Evolutionary conservation across 2,329 filamentous ascomycete species (phyloP).

Genomic region (Cladosporium velox): DNA sequence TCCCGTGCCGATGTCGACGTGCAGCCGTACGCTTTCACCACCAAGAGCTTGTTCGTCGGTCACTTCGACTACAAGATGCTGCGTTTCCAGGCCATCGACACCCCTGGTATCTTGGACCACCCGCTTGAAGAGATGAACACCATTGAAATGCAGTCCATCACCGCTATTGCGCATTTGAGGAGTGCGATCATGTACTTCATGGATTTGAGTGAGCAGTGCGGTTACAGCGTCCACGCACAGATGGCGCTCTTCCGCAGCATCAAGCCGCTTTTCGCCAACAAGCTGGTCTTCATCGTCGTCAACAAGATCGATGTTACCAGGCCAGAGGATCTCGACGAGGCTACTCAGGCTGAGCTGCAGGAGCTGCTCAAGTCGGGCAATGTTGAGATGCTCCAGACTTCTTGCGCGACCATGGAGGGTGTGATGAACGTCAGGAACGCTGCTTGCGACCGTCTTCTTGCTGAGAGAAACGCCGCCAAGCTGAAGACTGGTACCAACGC

Average conservation of each 20-base stretch:
- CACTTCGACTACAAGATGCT: constrained; percentile 98
- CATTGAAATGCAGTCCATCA: constrained; percentile 99
- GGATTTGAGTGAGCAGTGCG: constrained; percentile 95
- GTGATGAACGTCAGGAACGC: constrained; percentile 94
- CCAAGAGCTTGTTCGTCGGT: constrained; percentile 93
- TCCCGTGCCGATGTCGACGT: constrained; percentile 95
- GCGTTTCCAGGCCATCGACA: constrained; percentile 91
- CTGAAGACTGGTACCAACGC: constrained; percentile 84
- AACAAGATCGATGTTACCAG: constrained; percentile 96
- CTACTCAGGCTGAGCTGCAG: constrained; percentile 76
- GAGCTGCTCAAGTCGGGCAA: constrained; percentile 80
- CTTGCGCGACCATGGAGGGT: constrained; percentile 92
- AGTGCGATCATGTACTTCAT: constrained; percentile 97
- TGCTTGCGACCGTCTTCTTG: constrained; percentile 88
- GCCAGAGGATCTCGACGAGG: constrained; percentile 81
- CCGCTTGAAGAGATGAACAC: constrained; percentile 99
- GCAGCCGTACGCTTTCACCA: constrained; percentile 97
- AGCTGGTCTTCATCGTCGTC: constrained; percentile 92
- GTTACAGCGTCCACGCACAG: constrained; percentile 89
- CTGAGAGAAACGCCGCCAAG: constrained; percentile 92
- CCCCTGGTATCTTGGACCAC: constrained; percentile 96
- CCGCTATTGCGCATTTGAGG: constrained; percentile 92
- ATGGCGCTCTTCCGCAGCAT: constrained; percentile 95
- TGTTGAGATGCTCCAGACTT: constrained; percentile 89
- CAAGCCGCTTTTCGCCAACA: constrained; percentile 95